Evolutionary conservation across 2,329 filamentous ascomycete genomes (phyloP).

Genomic region (Proliferodiscus dingleyae): DNA sequence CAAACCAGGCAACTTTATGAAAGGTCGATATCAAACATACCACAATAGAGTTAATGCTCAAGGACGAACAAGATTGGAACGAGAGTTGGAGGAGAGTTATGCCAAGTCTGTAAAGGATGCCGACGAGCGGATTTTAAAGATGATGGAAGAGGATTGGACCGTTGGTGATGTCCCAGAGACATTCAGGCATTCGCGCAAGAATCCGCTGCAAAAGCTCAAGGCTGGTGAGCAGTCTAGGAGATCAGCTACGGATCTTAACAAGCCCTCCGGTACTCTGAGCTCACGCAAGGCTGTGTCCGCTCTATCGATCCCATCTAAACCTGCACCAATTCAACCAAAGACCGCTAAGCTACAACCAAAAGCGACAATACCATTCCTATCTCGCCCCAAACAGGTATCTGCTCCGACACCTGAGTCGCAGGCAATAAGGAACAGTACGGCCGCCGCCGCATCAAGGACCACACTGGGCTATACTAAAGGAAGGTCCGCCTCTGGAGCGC

Average conservation of each 20-base stretch:
- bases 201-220: conserved; percentile 13
- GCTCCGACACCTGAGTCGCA: conserved; percentile 42
- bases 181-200: conserved; percentile 30
- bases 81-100: conserved; percentile 49
- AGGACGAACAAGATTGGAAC: conserved; percentile 58
- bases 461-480: conserved; percentile 85
- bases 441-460: conserved; percentile 66
- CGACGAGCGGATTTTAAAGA: conserved; percentile 62
- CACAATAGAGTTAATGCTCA: conserved; percentile 62
- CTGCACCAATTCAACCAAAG: conserved; percentile 27
- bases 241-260: conserved; percentile 16
- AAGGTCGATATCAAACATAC: conserved; percentile 57
- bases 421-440: conserved; percentile 53
- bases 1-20: conserved; percentile 54
- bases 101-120: conserved; percentile 44
- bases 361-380: conserved; percentile 32
- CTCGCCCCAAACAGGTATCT: conserved; percentile 37
- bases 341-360: conserved; percentile 31
- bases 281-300: conserved; percentile 52
- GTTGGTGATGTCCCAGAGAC: conserved; percentile 51
- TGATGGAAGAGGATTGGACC: conserved; percentile 60
- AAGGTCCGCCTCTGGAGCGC: conserved; percentile 44
- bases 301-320: conserved; percentile 40
- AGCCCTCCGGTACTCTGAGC: conserved; percentile 45
- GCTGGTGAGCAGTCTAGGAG: conserved; percentile 19